Conservation (phyloP, 2,329 filamentous ascomycete species). For the Ceratocystis huliohia region DNA sequence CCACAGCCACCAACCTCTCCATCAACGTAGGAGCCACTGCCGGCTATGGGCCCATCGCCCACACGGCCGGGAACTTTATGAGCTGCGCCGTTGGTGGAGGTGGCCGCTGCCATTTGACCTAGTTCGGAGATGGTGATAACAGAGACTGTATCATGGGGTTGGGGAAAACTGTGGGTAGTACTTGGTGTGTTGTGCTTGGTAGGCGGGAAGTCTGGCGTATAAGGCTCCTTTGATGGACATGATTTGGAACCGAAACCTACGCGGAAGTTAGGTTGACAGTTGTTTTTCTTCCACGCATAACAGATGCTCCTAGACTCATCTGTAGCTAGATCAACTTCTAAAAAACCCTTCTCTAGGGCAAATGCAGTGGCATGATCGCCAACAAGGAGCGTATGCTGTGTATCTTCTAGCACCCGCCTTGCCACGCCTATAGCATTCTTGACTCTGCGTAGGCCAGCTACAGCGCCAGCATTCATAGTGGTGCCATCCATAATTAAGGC, state of each 20-base stretch:
- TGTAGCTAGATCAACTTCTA: constrained; percentile 34
- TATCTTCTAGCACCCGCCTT: constrained; percentile 38
- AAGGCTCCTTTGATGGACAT: constrained; percentile 35
- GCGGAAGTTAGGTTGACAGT: constrained; percentile 41
- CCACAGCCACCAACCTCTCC: constrained; percentile 42
- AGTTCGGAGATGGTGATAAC: constrained; percentile 35
- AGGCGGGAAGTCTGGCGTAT: constrained; percentile 30
- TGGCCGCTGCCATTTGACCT: constrained; percentile 41
- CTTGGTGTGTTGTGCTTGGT: constrained; percentile 34
- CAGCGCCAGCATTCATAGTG: constrained; percentile 41
- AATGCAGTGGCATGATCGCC: constrained; percentile 43
- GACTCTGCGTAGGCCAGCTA: constrained; percentile 39
- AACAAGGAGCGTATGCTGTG: constrained; percentile 39
- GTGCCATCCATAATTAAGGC: constrained; percentile 46
- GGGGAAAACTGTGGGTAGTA: constrained; percentile 38
- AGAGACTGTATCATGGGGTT: constrained; percentile 42
- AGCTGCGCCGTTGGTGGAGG: constrained; percentile 42
- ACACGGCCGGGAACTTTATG: constrained; percentile 44
- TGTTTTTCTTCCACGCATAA: constrained; percentile 31
- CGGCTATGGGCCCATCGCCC: constrained; percentile 42
- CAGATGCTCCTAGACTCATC: constrained; percentile 31
- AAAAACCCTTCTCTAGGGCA: constrained; percentile 40
- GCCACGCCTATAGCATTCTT: constrained; percentile 39
- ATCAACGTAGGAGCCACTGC: constrained; percentile 44
- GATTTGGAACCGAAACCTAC: constrained; percentile 36